Evolutionary conservation across 2,329 filamentous ascomycete genomes (phyloP).

Genomic region (Stagonosporopsis cucurbitacearum): DNA sequence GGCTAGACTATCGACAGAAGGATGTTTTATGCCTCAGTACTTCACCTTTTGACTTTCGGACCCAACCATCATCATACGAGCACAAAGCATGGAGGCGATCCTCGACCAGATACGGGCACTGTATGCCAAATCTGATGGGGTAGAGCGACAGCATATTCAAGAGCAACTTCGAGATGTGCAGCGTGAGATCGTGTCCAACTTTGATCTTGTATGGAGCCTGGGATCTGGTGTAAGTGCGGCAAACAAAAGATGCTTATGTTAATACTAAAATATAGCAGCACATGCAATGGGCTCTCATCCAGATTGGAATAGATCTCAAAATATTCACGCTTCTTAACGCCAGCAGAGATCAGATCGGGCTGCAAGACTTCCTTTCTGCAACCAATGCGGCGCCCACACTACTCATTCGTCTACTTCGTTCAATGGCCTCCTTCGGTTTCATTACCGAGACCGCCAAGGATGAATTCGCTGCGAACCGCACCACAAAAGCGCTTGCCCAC

Average conservation of each 20-base stretch:
- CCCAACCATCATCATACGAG: not conserved
- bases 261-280: slow-evolving; percentile 9
- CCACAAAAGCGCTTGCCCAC: slow-evolving; percentile 37
- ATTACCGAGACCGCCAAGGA: slow-evolving; percentile 39
- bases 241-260: not conserved
- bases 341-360: slow-evolving; percentile 14
- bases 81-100: slow-evolving; percentile 30
- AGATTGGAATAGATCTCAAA: slow-evolving; percentile 29
- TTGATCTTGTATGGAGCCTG: slow-evolving; percentile 31
- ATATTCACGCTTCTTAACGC: slow-evolving; percentile 28
- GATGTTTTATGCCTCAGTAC: not conserved
- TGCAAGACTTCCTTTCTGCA: slow-evolving; percentile 27
- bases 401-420: slow-evolving; percentile 43
- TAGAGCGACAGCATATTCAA: slow-evolving; percentile 29
- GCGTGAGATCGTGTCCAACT: slow-evolving; percentile 32
- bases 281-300: slow-evolving; percentile 32
- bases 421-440: slow-evolving; percentile 40
- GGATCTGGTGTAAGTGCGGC: slow-evolving; percentile 20
- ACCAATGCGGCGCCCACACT: slow-evolving; percentile 37
- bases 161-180: slow-evolving; percentile 36
- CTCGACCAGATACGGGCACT: slow-evolving; percentile 29
- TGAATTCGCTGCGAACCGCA: slow-evolving; percentile 37
- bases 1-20: not conserved
- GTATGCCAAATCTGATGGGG: slow-evolving; percentile 26
- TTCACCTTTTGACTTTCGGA: not conserved